Percentiles rank a stretch among this genome's conserved stretches.
These are phyloP conservation scores for Eucalyptus regnans DNA, from an alignment of 345 rosid genomes.

Conservation along the genomic window DNA sequence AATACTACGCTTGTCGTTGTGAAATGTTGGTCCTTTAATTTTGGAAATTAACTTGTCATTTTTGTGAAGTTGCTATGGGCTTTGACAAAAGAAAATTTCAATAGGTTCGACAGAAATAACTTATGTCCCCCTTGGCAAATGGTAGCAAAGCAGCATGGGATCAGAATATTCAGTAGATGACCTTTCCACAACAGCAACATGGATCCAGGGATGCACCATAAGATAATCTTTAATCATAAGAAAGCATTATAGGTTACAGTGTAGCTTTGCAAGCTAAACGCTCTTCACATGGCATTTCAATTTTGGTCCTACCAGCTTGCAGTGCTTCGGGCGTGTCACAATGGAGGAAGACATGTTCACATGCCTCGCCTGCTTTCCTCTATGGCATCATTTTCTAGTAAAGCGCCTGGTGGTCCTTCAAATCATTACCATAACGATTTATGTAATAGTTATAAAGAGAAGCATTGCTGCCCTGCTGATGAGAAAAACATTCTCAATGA, in stretches of 20 bases:
- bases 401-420: neutral
- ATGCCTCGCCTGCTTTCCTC: neutral
- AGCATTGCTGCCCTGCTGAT: constrained; percentile 2
- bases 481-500: constrained; percentile 46
- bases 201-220: neutral
- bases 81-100: neutral
- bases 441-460: neutral
- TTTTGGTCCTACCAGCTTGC: neutral
- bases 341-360: constrained; percentile 2
- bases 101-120: neutral
- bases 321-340: neutral
- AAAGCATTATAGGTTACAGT: neutral
- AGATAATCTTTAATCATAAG: neutral
- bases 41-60: neutral
- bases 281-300: constrained; percentile 10
- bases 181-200: neutral
- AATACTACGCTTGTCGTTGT: neutral
- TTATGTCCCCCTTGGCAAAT: neutral
- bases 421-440: neutral
- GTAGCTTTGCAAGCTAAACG: neutral
- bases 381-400: neutral
- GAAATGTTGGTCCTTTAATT: neutral
- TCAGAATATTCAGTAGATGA: neutral
- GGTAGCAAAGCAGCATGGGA: neutral
- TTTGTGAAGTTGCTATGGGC: neutral